Conservation (phyloP, 2,329 filamentous ascomycete species). For the Aspergillus persii region DNA sequence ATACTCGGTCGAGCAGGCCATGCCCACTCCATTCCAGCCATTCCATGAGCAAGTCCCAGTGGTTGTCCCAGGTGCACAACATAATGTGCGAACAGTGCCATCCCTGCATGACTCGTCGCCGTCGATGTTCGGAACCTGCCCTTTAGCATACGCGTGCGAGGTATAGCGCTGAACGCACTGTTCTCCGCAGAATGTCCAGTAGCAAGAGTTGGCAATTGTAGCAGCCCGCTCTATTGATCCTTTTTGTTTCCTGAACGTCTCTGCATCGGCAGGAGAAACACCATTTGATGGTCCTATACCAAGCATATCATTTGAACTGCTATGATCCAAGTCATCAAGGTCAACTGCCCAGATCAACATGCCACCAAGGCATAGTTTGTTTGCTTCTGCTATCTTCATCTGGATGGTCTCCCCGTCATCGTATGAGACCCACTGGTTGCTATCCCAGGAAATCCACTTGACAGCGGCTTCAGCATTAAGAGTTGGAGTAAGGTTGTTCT, state of each 20-base stretch:
- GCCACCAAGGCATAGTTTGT: slow-evolving; percentile 30
- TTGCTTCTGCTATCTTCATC: slow-evolving; percentile 34
- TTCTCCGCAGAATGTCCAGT: slow-evolving; percentile 4
- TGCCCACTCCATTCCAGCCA: slow-evolving; percentile 5
- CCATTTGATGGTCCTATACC: slow-evolving; percentile 3
- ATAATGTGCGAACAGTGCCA: not conserved
- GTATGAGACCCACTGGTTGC: slow-evolving; percentile 28
- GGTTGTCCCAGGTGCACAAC: slow-evolving; percentile 5
- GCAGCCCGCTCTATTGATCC: not conserved
- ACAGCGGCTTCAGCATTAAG: slow-evolving; percentile 26
- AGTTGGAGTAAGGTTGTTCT: slow-evolving; percentile 6
- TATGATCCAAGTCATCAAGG: slow-evolving; percentile 5
- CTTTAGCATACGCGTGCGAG: slow-evolving; percentile 3
- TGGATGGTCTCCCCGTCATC: slow-evolving; percentile 37
- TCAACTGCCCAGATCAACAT: slow-evolving; percentile 11
- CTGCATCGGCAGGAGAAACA: slow-evolving; percentile 1
- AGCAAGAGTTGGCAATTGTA: slow-evolving; percentile 2
- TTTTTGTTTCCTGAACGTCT: not conserved
- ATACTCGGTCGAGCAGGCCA: slow-evolving; percentile 1
- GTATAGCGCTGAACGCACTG: not conserved
- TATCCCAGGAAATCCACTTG: slow-evolving; percentile 20
- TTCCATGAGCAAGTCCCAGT: slow-evolving; percentile 2
- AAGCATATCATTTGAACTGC: slow-evolving; percentile 1
- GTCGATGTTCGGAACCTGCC: slow-evolving; percentile 3
- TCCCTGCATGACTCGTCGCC: not conserved